Base-by-base conservation (phyloP, 345 rosid genomes). In the Linum lewisii region DNA sequence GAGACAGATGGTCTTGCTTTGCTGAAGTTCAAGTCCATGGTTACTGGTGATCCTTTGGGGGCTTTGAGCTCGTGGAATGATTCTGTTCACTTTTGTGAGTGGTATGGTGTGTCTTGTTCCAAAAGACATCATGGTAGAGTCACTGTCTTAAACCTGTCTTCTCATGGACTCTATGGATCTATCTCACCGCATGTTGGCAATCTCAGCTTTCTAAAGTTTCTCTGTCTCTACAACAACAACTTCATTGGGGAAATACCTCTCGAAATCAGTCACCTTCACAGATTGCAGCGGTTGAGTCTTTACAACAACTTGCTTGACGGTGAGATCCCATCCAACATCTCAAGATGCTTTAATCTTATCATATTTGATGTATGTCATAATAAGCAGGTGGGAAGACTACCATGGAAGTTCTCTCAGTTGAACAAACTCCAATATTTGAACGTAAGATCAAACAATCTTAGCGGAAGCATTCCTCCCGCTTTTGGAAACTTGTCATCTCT, bases 381-480 rank as follows among this genome's bases (percentile, higher is more conserved):
- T 38, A 34, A 36, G 1, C 26, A 68, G 0, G 19, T 11, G 1
- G 77, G 77, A 9, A 45, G 45, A 15, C 23, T 73, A 1, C 73
- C 70, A 1, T 6, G 6, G 4, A 15, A 8, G 5, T 24, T 69
- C 3, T 45, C 59, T 2, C 4, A 9, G 8, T 49, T 65, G 51
- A 2, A 49, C 5, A 24, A 45, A 34, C 29, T 47, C 8, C 1
- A n/a, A 54, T 1, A 0, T 3, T 23, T 63, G 3, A 2, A 2
- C 26, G 9, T 49, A 7, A 11, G 2, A 10, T n/a, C 1, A 1
- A 72, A 63, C 60, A 58, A 24, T 13, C 47, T 67, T 2, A 55
- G 38, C 7, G 76, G 76, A 11, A 23, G 38, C 18, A 63, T 72
- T 13, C 72, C 63, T 1, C 13, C 57, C 58, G 62, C 45, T 1